Base-by-base conservation (phyloP, 2,329 filamentous ascomycete genomes). In the Leptoxyphium fumago region DNA sequence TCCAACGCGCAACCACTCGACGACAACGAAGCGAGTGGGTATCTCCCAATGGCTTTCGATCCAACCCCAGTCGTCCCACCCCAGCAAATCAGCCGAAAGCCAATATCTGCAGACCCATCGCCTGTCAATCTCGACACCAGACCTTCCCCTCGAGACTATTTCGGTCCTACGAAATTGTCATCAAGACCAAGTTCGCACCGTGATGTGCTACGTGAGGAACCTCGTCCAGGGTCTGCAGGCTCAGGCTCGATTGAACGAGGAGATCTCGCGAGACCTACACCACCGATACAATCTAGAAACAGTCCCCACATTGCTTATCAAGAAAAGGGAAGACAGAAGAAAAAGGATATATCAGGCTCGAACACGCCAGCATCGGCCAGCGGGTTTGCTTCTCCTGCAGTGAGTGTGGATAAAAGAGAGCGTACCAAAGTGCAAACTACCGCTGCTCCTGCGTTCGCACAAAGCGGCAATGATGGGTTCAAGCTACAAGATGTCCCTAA, bases 291-390 rank as follows among this genome's bases (percentile, higher is more conserved):
- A 57, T 42, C 59, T 67, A 46, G 78, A 44, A 45, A 50, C 2
- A 87, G 84, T 13, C 85, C 87, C n/a, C 87, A 94, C 56, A 94
- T 94, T 54, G 83, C 86, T 17, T 93, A 87, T 59, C 86, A 94
- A 60, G 85, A 94, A 55, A 91, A 88, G 62, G 77, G 77, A 2
- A 72, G 77, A 47, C 64, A 72, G 4, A 75, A 78, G 30, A 60
- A 56, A 46, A 50, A 54, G 21, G 50, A 49, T n/a, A 36, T 40
- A 10, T 46, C 46, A 17, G 49, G 42, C 13, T 40, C 38, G 39
- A 47, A 41, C 41, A 46, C 43, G n/a, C 42, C 44, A 13, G 43
- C 38, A 14, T 42, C 39, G 7, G 21, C 26, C 10, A 41, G 43
- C 10, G 32, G 32, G 15, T 13, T 36, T 15, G 50, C 5, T 43